Conservation (phyloP, 352 stramenopile genomes). For the Phytophthora boehmeriae region DNA sequence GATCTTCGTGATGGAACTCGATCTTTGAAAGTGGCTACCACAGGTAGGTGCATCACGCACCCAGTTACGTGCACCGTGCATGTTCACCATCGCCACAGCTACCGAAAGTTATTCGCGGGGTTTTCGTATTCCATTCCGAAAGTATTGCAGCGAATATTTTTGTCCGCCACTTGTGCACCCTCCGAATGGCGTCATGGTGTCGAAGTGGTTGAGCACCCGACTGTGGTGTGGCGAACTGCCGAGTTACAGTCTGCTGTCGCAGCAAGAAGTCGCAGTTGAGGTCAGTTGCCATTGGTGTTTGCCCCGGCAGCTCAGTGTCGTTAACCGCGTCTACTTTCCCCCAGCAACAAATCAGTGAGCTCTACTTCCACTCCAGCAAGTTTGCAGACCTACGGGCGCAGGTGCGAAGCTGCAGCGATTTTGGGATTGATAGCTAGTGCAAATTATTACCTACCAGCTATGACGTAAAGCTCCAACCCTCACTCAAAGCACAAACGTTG, state of each 20-base stretch:
- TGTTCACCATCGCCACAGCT: no score
- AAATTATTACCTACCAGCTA: no score
- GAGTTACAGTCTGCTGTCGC: slow-evolving; percentile 37
- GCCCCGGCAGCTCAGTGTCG: no score
- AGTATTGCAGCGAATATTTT: background rate
- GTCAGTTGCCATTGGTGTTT: no score
- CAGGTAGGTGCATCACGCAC: no score
- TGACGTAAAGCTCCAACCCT: no score
- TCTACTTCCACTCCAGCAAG: slow-evolving; percentile 43
- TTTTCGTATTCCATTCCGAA: no score
- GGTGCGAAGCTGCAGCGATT: slow-evolving; percentile 18
- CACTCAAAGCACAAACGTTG: background rate
- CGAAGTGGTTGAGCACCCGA: slow-evolving; percentile 40
- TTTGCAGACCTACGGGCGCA: slow-evolving; percentile 48
- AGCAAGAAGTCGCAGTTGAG: slow-evolving; percentile 37
- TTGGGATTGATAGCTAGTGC: no score
- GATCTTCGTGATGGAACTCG: no score
- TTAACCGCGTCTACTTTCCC: background rate
- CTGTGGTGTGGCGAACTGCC: slow-evolving; percentile 61
- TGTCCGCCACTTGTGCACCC: background rate
- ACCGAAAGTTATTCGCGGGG: background rate
- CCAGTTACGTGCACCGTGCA: no score
- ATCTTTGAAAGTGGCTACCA: no score
- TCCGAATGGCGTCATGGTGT: slow-evolving; percentile 27
- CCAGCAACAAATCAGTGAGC: slow-evolving; percentile 37